Evolutionary conservation across 345 rosid genomes (phyloP), one percentile per base, ranked within the genome.

Genomic region (Excoecaria cochinchinensis): DNA sequence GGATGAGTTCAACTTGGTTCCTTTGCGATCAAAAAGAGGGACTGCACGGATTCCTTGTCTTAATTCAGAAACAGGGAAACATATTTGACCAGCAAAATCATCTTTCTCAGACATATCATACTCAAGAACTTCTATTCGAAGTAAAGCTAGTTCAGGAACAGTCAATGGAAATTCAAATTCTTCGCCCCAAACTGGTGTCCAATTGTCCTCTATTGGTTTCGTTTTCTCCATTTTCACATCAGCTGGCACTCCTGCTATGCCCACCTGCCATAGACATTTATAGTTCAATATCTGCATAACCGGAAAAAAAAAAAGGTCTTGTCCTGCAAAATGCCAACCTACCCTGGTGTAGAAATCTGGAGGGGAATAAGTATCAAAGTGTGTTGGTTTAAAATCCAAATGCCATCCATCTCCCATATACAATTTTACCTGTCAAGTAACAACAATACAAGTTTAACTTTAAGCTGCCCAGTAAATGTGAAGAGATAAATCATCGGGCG

Each of bases 261-360:
- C 79, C 3, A 80, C 73, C 83, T 80, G 71, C 66, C 40, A 59
- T 31, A 17, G 16, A 5, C 10, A n/a, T 51, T 22, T 14, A 10
- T 38, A 0, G 55, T 51, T 76, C 36, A 76, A 5, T 47, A 40
- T 36, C 19, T 40, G 25, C 69, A 65, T 8, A 58, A 58, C 22
- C 0, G 1, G 3, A 9, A 58, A 6, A 25, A 60, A 60, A 2
- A 31, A 31, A 31, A 31, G 31, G 31, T 25, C 4, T 31, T 12
- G 5, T 22, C 24, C 46, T 12, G 8, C 4, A 36, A 15, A 46
- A 8, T 13, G 4, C 69, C 4, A 53, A 67, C 72, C 11, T 53
- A 80, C 83, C 79, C 56, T 80, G 61, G 79, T 72, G 52, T 80
- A 80, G 64, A 80, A 80, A 47, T 80, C 83, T 22, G 83, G 83